Conservation (phyloP, 495 filamentous ascomycete genomes). For the Podospora fimiseda region DNA sequence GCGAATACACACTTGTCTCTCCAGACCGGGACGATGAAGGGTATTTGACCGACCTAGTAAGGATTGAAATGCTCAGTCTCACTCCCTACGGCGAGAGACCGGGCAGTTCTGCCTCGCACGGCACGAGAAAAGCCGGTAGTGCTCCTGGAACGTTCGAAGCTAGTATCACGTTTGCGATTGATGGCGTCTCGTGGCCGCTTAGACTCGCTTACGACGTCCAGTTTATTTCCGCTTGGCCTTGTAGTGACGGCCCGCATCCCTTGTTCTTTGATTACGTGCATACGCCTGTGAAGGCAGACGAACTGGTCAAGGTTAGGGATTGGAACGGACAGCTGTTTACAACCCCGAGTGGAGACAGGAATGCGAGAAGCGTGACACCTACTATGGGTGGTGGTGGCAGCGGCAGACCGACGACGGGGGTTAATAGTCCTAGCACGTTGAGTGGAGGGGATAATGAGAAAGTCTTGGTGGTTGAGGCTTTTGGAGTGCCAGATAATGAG, state of each 20-base stretch:
- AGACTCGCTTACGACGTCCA: slow-evolving; percentile 56
- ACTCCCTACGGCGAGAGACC: slow-evolving; percentile 21
- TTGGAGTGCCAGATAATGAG: slow-evolving; percentile 64
- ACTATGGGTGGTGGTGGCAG: slow-evolving; percentile 1
- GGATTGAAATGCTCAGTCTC: slow-evolving; percentile 59
- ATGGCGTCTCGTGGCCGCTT: slow-evolving; percentile 57
- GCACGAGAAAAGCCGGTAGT: slow-evolving; percentile 2
- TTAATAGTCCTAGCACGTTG: slow-evolving; percentile 14
- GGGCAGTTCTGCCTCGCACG: slow-evolving; percentile 2
- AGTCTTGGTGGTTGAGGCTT: slow-evolving; percentile 63
- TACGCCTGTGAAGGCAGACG: slow-evolving; percentile 47
- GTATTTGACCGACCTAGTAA: slow-evolving; percentile 50
- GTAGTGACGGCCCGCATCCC: slow-evolving; percentile 60
- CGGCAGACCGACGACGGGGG: slow-evolving; percentile 1
- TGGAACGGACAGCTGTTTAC: slow-evolving; percentile 47
- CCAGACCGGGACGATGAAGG: slow-evolving; percentile 41
- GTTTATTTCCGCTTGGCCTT: slow-evolving; percentile 61
- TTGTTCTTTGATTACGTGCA: slow-evolving; percentile 63
- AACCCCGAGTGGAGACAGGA: slow-evolving; percentile 11
- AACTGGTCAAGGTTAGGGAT: slow-evolving; percentile 53
- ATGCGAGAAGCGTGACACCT: slow-evolving; percentile 18
- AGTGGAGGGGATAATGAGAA: slow-evolving; percentile 42
- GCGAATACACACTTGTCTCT: slow-evolving; percentile 52
- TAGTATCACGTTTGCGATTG: slow-evolving; percentile 59
- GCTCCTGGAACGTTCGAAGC: slow-evolving; percentile 53